These are phyloP conservation scores for Kitagawia praeruptora DNA, from an alignment of 129 eudicot genomes.

Conservation along the genomic window DNA sequence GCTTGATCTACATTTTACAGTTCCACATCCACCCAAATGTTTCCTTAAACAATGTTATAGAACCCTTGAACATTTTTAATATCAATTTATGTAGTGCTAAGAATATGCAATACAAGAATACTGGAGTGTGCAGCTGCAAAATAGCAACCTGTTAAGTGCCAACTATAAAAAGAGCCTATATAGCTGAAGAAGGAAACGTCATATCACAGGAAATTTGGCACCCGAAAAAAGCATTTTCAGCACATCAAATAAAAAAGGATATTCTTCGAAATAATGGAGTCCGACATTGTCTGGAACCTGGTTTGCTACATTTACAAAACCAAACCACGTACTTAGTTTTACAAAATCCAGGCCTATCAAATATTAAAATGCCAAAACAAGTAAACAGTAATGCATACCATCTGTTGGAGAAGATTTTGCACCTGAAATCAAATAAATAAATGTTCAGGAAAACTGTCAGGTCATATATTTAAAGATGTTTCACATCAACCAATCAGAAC, in stretches of 20 bases:
- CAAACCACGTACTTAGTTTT: background rate
- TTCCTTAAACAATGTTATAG: background rate
- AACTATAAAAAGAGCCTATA: background rate
- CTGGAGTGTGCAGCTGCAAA: background rate
- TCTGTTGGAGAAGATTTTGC: constrained; percentile 80
- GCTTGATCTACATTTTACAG: background rate
- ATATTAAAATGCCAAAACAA: background rate
- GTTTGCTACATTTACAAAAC: constrained; percentile 51
- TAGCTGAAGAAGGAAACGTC: background rate
- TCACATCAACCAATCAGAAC: background rate
- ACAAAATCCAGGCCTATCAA: background rate
- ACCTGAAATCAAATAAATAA: constrained; percentile 42
- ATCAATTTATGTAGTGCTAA: background rate
- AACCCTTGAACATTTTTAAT: background rate
- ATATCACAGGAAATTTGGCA: background rate
- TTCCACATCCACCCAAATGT: background rate
- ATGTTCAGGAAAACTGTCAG: background rate
- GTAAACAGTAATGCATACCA: constrained; percentile 37
- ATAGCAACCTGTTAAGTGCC: background rate
- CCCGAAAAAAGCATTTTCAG: background rate
- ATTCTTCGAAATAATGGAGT: constrained; percentile 72
- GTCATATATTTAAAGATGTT: background rate
- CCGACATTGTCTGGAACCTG: constrained; percentile 93
- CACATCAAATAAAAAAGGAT: constrained; percentile 42
- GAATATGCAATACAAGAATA: background rate